Evolutionary conservation across 768 basidiomycete species (phyloP).

Genomic region (Gloeopeniophorella convolvens): DNA sequence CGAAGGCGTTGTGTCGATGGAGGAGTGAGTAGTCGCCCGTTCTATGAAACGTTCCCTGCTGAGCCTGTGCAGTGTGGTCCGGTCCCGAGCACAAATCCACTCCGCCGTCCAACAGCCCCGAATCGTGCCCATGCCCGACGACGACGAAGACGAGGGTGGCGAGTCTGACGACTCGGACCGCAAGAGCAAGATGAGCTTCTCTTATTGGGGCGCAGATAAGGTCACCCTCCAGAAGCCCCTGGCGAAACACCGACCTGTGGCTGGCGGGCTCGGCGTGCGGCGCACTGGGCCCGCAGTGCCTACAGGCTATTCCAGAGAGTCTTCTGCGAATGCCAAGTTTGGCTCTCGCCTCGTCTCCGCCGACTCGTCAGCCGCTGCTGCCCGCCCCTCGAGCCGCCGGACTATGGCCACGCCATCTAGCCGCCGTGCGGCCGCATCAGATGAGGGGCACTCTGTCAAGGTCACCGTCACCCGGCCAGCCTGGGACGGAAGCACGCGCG

Average conservation of each 20-base stretch:
- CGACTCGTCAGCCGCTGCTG: constrained; percentile 37
- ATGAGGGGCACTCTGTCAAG: constrained; percentile 58
- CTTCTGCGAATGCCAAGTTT: constrained; percentile 90
- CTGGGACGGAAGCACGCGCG: constrained; percentile 59
- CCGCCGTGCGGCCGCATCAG: constrained; percentile 43
- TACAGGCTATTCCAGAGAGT: constrained; percentile 68
- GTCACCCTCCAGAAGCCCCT: constrained; percentile 79
- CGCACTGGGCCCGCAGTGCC: constrained; percentile 36
- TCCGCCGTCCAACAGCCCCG: constrained; percentile 53
- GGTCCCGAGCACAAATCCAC: constrained; percentile 57
- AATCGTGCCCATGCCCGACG: constrained; percentile 64
- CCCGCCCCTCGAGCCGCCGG: constrained; percentile 60
- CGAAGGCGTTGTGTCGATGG: constrained; percentile 83
- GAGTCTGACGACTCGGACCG: constrained; percentile 84
- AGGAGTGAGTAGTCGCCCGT: constrained; percentile 56
- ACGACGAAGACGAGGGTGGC: constrained; percentile 47
- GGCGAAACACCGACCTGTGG: constrained; percentile 40
- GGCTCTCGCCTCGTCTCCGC: constrained; percentile 72
- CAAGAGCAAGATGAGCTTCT: constrained; percentile 92
- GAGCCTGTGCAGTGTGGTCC: constrained; percentile 48
- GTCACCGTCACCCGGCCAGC: constrained; percentile 71
- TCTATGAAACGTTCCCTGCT: constrained; percentile 5
- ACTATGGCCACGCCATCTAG: constrained; percentile 40
- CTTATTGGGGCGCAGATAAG: constrained; percentile 90
- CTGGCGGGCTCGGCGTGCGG: constrained; percentile 26